Conservation (phyloP, 805 yeast genomes). For the Myxozyma kluyveri region DNA sequence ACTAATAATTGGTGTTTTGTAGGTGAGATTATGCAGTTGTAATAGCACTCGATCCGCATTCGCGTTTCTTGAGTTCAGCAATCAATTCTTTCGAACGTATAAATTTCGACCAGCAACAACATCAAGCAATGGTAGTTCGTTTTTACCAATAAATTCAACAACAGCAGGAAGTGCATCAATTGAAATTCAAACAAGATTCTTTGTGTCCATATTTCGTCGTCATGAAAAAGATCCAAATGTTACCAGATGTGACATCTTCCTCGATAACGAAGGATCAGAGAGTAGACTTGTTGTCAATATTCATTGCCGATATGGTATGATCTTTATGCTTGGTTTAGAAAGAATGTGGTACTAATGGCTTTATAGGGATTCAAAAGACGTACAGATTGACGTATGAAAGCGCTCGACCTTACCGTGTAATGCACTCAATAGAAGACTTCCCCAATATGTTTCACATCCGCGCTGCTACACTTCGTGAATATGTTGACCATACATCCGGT, state of each 20-base stretch:
- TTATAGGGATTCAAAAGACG: conserved; percentile 20
- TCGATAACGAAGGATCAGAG: conserved; percentile 15
- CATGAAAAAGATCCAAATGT: conserved; percentile 23
- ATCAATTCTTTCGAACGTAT: conserved; percentile 11
- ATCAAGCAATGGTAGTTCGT: neutral
- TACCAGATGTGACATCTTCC: conserved; percentile 17
- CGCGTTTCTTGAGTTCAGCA: conserved; percentile 10
- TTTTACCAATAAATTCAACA: neutral
- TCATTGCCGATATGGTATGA: conserved; percentile 19
- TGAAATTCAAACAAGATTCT: conserved; percentile 18
- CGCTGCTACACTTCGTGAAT: conserved; percentile 16
- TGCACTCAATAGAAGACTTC: conserved; percentile 21
- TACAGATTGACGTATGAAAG: conserved; percentile 18
- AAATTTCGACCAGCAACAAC: conserved; percentile 3
- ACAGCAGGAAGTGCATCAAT: conserved; percentile 3
- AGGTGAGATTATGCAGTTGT: conserved; percentile 14
- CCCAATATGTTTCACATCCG: conserved; percentile 14
- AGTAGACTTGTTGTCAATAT: conserved; percentile 15
- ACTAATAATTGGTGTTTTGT: neutral
- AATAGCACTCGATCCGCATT: conserved; percentile 19
- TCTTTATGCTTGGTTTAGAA: neutral
- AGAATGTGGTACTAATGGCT: neutral
- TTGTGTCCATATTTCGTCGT: conserved; percentile 21
- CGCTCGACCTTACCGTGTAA: conserved; percentile 16
- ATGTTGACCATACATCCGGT: conserved; percentile 24